Evolutionary conservation across 805 yeast genomes (phyloP).

Genomic region (Cyberlindnera maritima): DNA sequence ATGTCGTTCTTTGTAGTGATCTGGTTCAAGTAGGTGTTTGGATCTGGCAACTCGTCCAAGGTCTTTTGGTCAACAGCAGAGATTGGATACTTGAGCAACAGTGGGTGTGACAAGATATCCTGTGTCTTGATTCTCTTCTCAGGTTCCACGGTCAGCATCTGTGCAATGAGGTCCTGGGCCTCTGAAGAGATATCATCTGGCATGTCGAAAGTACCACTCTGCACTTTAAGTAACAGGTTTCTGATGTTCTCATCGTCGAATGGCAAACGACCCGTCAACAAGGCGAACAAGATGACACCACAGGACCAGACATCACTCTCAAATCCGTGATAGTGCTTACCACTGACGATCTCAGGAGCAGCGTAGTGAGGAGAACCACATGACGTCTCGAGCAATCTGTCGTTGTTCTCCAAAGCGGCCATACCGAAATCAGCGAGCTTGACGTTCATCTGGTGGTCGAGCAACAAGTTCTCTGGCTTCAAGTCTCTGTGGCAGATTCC

Average conservation of each 20-base stretch:
- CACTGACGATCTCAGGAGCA: constrained; percentile 82
- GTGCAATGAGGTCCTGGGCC: constrained; percentile 63
- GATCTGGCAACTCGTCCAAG: constrained; percentile 31
- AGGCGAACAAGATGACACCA: constrained; percentile 77
- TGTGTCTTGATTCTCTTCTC: constrained; percentile 65
- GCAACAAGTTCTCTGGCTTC: constrained; percentile 74
- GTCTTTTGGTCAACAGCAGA: constrained; percentile 24
- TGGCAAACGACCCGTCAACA: constrained; percentile 77
- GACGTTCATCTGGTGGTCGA: constrained; percentile 64
- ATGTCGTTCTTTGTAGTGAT: constrained; percentile 42
- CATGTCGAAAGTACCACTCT: constrained; percentile 72
- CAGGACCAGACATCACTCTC: constrained; percentile 90
- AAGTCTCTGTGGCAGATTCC: constrained; percentile 82
- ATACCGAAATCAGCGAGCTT: constrained; percentile 86
- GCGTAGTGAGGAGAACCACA: constrained; percentile 91
- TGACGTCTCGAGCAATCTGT: constrained; percentile 69
- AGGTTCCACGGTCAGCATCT: constrained; percentile 72
- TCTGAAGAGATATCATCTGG: constrained; percentile 60
- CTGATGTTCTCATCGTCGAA: constrained; percentile 82
- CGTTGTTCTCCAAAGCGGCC: constrained; percentile 81
- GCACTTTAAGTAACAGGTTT: constrained; percentile 68
- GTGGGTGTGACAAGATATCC: constrained; percentile 71
- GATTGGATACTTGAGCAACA: constrained; percentile 61
- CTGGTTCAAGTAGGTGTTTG: constrained; percentile 27
- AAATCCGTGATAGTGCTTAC: constrained; percentile 75